Evolutionary conservation across 176 grass and related monocot genomes (phyloP).

Genomic region (Chloris gayana): DNA sequence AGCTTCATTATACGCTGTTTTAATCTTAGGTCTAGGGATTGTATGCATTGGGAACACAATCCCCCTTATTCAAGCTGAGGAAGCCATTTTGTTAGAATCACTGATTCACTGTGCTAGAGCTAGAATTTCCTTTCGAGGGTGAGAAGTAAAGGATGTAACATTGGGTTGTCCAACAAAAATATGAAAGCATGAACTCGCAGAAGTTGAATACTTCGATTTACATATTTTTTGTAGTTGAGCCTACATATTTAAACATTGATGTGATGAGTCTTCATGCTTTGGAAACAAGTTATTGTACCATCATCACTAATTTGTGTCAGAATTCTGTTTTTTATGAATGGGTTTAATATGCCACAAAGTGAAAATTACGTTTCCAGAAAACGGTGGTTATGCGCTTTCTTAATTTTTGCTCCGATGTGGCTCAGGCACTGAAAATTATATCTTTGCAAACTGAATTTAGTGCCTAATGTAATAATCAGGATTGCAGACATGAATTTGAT

Average conservation of each 20-base stretch:
- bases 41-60: neutral
- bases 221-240: neutral
- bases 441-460: neutral
- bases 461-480: neutral
- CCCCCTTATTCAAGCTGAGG: neutral
- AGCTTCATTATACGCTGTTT: constrained; percentile 12
- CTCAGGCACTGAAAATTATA: neutral
- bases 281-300: no score
- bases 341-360: neutral
- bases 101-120: neutral
- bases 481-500: neutral
- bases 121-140: neutral
- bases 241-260: neutral
- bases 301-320: neutral
- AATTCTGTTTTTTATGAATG: neutral
- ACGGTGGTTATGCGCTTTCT: neutral
- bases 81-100: neutral
- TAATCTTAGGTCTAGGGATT: neutral
- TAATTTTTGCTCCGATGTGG: neutral
- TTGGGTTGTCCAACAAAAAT: neutral
- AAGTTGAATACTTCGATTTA: neutral
- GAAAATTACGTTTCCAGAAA: neutral
- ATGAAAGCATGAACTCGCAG: neutral
- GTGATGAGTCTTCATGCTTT: neutral
- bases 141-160: neutral